phyloP scores from a whole-genome alignment of 2,329 filamentous ascomycete species.

The Zalaria sp. region DNA sequence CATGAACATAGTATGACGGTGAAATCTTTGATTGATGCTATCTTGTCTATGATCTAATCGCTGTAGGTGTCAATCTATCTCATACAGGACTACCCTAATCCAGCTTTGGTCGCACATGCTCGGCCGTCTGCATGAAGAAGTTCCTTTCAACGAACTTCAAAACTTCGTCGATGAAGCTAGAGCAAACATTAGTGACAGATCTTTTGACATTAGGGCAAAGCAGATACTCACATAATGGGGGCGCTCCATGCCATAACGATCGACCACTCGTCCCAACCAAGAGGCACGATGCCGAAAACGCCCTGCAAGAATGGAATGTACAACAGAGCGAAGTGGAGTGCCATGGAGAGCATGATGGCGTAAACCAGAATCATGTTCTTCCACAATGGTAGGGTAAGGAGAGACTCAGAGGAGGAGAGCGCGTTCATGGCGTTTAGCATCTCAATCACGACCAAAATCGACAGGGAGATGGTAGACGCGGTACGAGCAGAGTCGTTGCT shows the following conservation, averaged over 20 bases:
- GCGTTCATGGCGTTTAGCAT: constrained; percentile 99
- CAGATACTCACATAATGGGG: constrained; percentile 68
- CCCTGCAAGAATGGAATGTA: constrained; percentile 82
- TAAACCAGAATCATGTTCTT: constrained; percentile 97
- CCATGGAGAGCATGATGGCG: constrained; percentile 86
- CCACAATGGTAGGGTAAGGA: constrained; percentile 90
- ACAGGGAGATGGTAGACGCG: constrained; percentile 85
- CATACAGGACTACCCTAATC: constrained; percentile 2
- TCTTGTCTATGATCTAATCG: too few species aligned
- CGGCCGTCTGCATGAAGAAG: constrained; percentile 16
- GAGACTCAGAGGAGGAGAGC: constrained; percentile 83
- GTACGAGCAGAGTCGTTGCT: constrained; percentile 71
- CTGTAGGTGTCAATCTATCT: too few species aligned
- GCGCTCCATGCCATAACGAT: constrained; percentile 78
- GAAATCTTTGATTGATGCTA: too few species aligned
- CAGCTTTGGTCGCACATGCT: constrained; percentile 5
- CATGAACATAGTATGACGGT: too few species aligned
- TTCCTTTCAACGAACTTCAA: constrained; percentile 60
- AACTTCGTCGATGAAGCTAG: constrained; percentile 64
- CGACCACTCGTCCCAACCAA: constrained; percentile 81
- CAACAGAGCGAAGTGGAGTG: constrained; percentile 81
- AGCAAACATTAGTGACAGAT: neutral
- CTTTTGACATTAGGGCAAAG: neutral
- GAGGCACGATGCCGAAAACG: constrained; percentile 79
- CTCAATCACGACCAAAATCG: constrained; percentile 87